Conservation (phyloP, 192 early-diverging fungal genomes). For the Podila verticillata region DNA sequence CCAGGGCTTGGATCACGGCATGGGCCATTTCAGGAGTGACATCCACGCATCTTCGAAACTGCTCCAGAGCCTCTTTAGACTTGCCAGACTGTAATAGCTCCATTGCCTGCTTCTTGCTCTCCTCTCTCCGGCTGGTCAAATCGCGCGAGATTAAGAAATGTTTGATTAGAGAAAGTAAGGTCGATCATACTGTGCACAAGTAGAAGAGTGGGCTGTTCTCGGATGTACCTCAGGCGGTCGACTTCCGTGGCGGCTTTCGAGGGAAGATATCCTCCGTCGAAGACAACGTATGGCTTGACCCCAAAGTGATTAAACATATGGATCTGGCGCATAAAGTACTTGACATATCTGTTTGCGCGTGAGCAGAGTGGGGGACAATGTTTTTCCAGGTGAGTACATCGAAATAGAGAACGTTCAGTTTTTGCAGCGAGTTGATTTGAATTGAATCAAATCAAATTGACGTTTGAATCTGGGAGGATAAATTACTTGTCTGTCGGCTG, state of each 20-base stretch:
- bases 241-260: constrained; percentile 82
- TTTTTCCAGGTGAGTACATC: neutral
- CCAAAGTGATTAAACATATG: constrained; percentile 75
- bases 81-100: constrained; percentile 64
- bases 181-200: neutral
- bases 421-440: neutral
- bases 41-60: constrained; percentile 80
- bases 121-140: constrained; percentile 62
- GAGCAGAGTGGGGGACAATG: neutral
- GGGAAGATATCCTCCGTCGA: constrained; percentile 93
- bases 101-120: constrained; percentile 64
- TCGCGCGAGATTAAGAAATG: neutral
- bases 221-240: constrained; percentile 62
- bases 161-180: neutral
- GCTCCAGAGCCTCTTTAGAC: constrained; percentile 71
- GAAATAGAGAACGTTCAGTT: neutral
- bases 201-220: neutral
- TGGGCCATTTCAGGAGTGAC: constrained; percentile 88
- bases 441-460: too few relatives aligned
- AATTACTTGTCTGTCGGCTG: constrained; percentile 75
- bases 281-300: constrained; percentile 88
- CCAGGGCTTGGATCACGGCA: constrained; percentile 77
- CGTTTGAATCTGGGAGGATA: too few relatives aligned
- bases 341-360: constrained; percentile 73
- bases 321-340: constrained; percentile 82